Evolutionary conservation across 2,329 filamentous ascomycete genomes (phyloP), one percentile per base, ranked within the genome.

Genomic region (Beauveria asiatica): DNA sequence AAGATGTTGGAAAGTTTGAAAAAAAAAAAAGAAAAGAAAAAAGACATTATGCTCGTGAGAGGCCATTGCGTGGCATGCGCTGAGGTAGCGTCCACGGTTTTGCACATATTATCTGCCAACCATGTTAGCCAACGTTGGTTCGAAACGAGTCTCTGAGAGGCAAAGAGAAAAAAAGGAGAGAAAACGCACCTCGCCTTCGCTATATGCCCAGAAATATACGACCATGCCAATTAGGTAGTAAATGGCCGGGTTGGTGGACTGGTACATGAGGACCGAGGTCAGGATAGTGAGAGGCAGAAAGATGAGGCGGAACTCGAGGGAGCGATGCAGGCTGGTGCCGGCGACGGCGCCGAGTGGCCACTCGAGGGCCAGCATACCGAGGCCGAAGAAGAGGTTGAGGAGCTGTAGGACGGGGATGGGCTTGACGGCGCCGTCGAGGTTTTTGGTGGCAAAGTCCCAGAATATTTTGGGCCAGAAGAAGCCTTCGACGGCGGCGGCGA

Each of bases 401-500:
- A 88, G 89, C 73, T 99, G 94, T 17, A 99, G 80, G 55, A 92
- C 79, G 1, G 94, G 94, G n/a, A 94, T 74, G 0, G 93, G 93
- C 69, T 89, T 92, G 63, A 97, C 90, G 53, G 88, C 89, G 59
- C 79, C 81, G 71, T 99, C 90, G 67, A 99, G 85, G 68, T 90
- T 92, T 70, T 90, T 92, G 62, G 93, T 97, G 65, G 94, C 76
- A 73, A 96, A 96, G 75, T 99, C 94, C 88, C 90, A 99, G 77
- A 99, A 96, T 71, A 99, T 88, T 75, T 99, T 99, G 66, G 94
- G 94, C 92, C 92, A 99, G 83, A 99, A 93, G 82, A 94, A 96
- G 70, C 84, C 87, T 76, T 95, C 84, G 60, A 99, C 77, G 17
- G 88, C 87, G 62, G 92, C 92, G 62, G 80, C 85, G 64, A 97